These are phyloP conservation scores for Gentiana dahurica DNA, from an alignment of 257 asterid genomes.

Conservation along the genomic window DNA sequence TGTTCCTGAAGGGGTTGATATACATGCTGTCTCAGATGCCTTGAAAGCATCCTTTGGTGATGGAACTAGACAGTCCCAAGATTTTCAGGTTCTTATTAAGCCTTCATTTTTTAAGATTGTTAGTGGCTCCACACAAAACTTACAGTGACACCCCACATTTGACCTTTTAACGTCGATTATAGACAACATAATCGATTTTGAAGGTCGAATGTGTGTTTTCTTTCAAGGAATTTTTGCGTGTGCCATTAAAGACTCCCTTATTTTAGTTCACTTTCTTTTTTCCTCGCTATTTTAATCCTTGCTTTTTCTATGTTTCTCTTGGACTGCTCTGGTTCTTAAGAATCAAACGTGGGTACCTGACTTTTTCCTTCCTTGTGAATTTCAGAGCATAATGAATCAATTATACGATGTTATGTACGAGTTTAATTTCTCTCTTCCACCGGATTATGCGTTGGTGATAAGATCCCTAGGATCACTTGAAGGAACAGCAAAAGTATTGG, in stretches of 20 bases:
- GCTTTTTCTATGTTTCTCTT: not conserved
- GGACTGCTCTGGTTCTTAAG: not conserved
- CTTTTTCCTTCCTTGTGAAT: not conserved
- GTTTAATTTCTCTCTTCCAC: conserved; percentile 92
- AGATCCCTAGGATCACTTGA: conserved; percentile 97
- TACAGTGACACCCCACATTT: no score
- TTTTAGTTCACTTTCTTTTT: not conserved
- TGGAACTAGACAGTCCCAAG: conserved; percentile 71
- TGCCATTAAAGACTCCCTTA: no score
- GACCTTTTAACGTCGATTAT: no score
- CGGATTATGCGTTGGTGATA: conserved; percentile 92
- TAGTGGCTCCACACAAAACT: no score
- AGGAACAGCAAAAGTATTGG: conserved; percentile 94
- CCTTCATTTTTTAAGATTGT: no score
- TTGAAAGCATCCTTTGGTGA: conserved; percentile 73
- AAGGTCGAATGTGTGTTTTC: no score
- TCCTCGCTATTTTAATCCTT: no score
- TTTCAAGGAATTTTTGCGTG: no score
- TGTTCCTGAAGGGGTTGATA: conserved; percentile 77
- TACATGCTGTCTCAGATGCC: conserved; percentile 81
- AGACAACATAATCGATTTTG: no score
- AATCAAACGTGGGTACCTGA: not conserved
- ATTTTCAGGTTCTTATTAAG: conserved; percentile 61
- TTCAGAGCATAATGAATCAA: conserved; percentile 81
- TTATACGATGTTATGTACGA: conserved; percentile 84